A percentile compares a stretch with the other conserved stretches of the same genome.
phyloP scores from a whole-genome alignment of 139 green algal species.

The Bryopsis sp. region DNA sequence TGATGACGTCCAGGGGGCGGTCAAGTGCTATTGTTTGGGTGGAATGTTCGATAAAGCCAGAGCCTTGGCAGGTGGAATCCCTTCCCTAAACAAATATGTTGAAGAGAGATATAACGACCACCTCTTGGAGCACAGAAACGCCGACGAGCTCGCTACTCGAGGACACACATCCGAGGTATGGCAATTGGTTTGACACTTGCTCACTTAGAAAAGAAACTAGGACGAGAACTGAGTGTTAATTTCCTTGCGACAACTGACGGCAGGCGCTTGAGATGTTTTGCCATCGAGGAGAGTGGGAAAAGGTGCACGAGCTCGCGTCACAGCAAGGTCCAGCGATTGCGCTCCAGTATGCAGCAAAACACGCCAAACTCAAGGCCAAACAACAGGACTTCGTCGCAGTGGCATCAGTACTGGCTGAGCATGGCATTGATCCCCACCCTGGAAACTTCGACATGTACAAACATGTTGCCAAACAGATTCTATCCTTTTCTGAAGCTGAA shows the following conservation, averaged over 20 bases:
- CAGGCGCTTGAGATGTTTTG: slow-evolving; percentile 53
- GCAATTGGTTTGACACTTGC: too few species aligned
- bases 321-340: slow-evolving; percentile 37
- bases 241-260: too few species aligned
- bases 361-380: slow-evolving; percentile 50
- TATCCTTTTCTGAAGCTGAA: slow-evolving; percentile 27
- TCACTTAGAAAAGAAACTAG: too few species aligned
- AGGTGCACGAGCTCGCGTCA: slow-evolving; percentile 37
- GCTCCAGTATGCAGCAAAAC: slow-evolving; percentile 34
- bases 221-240: too few species aligned
- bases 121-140: slow-evolving; percentile 37
- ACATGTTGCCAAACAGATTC: slow-evolving; percentile 45
- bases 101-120: slow-evolving; percentile 48
- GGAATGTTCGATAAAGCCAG: slow-evolving; percentile 51
- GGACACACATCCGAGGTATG: slow-evolving; percentile 26
- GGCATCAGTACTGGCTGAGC: slow-evolving; percentile 33
- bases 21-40: slow-evolving; percentile 38
- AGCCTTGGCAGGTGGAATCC: slow-evolving; percentile 37
- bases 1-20: slow-evolving; percentile 38
- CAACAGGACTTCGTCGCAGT: slow-evolving; percentile 33
- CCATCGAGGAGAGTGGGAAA: slow-evolving; percentile 50
- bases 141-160: slow-evolving; percentile 35
- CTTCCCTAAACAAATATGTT: slow-evolving; percentile 45
- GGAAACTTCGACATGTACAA: slow-evolving; percentile 54
- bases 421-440: slow-evolving; percentile 30